These are phyloP conservation scores for Colletotrichum limetticola DNA, from an alignment of 2,329 filamentous ascomycete genomes.

Conservation along the genomic window DNA sequence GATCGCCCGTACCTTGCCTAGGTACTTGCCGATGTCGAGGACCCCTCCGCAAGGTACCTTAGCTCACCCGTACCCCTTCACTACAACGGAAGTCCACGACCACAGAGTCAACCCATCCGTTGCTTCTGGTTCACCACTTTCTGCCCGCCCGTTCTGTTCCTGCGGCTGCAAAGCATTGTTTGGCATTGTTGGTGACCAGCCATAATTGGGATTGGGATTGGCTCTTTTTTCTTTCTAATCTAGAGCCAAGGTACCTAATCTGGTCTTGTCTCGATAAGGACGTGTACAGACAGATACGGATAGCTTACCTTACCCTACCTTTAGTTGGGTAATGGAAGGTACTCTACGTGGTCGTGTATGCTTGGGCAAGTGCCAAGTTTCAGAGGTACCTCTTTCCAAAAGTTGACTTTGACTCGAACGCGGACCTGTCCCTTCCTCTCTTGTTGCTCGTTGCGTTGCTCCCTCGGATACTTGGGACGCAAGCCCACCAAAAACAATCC, in stretches of 20 bases:
- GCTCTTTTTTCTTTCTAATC: constrained; percentile 5
- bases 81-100: not conserved
- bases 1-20: not conserved
- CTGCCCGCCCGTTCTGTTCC: constrained; percentile 18
- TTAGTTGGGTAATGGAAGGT: not conserved
- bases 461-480: constrained; percentile 20
- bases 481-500: constrained; percentile 26
- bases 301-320: no score
- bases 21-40: not conserved
- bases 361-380: not conserved
- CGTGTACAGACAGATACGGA: not conserved
- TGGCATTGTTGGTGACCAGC: constrained; percentile 21
- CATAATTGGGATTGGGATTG: constrained; percentile 7
- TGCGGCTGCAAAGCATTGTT: constrained; percentile 26
- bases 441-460: not conserved
- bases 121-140: not conserved
- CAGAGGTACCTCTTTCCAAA: not conserved
- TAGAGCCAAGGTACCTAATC: not conserved
- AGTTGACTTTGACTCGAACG: not conserved
- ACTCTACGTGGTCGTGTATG: not conserved
- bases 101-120: not conserved
- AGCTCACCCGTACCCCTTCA: not conserved
- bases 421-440: not conserved
- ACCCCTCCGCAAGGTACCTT: not conserved
- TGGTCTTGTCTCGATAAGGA: not conserved